Conservation (phyloP, 2,329 filamentous ascomycete species). For the Akanthomyces lecanii region DNA sequence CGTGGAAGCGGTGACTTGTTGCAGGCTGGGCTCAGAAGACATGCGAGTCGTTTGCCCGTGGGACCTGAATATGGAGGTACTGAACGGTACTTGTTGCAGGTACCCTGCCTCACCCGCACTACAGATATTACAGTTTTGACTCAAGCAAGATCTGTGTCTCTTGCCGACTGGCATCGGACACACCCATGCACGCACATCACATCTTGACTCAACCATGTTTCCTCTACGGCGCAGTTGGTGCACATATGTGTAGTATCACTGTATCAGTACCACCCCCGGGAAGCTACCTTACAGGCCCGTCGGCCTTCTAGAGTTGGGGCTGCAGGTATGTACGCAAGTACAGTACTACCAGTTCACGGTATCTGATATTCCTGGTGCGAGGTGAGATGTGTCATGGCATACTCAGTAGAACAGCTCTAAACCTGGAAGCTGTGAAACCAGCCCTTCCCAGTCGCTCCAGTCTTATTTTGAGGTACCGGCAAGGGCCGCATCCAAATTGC, state of each 20-base stretch:
- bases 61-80: neutral
- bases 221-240: neutral
- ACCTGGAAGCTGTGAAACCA: neutral
- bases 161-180: neutral
- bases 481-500: neutral
- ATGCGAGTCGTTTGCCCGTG: neutral
- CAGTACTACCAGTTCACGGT: neutral
- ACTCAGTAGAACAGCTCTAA: neutral
- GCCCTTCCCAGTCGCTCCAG: neutral
- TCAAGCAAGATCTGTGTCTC: conserved; percentile 9
- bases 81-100: neutral
- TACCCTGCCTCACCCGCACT: neutral
- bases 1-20: neutral
- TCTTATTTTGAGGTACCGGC: neutral
- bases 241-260: neutral
- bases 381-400: neutral
- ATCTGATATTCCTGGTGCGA: neutral
- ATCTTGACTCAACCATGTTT: neutral
- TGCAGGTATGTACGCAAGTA: neutral
- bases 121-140: neutral
- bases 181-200: neutral
- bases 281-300: neutral
- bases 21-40: neutral
- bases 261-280: neutral
- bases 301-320: too few relatives aligned